These are phyloP conservation scores for Aspergillus funiculosus DNA, from an alignment of 495 filamentous ascomycete genomes.

Conservation along the genomic window DNA sequence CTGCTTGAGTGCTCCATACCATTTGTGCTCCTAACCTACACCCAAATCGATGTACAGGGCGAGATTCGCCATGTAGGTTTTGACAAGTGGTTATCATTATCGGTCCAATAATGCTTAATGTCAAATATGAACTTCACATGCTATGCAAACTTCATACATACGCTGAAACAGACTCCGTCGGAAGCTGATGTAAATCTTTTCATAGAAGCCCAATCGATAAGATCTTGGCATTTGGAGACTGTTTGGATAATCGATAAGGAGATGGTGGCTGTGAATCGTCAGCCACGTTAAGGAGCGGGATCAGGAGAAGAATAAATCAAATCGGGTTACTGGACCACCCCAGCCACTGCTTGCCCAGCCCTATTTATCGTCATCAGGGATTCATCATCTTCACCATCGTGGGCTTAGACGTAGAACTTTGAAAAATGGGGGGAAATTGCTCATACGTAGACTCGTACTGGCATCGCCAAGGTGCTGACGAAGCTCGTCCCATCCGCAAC, in stretches of 20 bases:
- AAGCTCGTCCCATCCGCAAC: conserved; percentile 11
- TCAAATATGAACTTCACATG: conserved; percentile 17
- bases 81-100: conserved; percentile 6
- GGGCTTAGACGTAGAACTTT: no score
- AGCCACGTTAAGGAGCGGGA: conserved; percentile 7
- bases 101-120: conserved; percentile 22
- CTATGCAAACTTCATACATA: no score
- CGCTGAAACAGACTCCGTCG: no score
- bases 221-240: no score
- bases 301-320: conserved; percentile 9
- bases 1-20: neutral
- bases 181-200: no score
- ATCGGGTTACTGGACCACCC: neutral
- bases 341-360: conserved; percentile 10
- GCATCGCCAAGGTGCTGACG: conserved; percentile 14
- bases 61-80: neutral
- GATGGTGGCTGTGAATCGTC: no score
- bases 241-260: no score
- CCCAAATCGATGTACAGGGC: conserved; percentile 4
- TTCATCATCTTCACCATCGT: conserved; percentile 5
- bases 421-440: no score
- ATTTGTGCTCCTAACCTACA: neutral
- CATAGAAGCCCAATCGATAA: no score
- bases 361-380: neutral
- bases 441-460: no score